These are phyloP conservation scores for Aspergillus steynii DNA, from an alignment of 495 filamentous ascomycete genomes.

Conservation along the genomic window DNA sequence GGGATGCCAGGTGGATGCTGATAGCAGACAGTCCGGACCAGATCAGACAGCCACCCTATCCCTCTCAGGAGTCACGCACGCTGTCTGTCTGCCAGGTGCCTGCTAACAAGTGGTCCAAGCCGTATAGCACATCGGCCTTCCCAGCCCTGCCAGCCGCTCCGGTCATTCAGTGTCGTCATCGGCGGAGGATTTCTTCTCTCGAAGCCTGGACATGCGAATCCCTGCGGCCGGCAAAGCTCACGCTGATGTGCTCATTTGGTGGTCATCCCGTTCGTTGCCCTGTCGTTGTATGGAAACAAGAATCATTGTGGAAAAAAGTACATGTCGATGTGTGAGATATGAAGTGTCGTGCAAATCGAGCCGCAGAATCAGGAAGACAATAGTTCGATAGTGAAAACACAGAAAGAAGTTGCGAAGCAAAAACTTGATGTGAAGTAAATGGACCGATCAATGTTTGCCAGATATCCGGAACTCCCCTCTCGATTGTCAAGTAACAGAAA, in stretches of 20 bases:
- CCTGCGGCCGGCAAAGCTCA: slow-evolving; percentile 18
- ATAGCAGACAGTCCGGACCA: background rate
- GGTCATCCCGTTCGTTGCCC: slow-evolving; percentile 12
- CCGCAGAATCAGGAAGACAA: slow-evolving; percentile 21
- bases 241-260: slow-evolving; percentile 29
- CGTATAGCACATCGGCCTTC: slow-evolving; percentile 11
- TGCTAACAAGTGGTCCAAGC: background rate
- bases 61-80: background rate
- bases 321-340: background rate
- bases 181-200: slow-evolving; percentile 8
- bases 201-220: slow-evolving; percentile 18
- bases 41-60: background rate
- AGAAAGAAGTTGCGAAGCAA: slow-evolving; percentile 38
- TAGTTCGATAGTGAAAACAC: slow-evolving; percentile 21
- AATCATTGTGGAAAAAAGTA: background rate
- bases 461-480: slow-evolving; percentile 83
- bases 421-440: slow-evolving; percentile 34
- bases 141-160: slow-evolving; percentile 14
- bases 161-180: slow-evolving; percentile 20
- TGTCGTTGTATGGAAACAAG: background rate
- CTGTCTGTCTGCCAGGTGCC: background rate
- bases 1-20: slow-evolving; percentile 1
- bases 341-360: slow-evolving; percentile 3
- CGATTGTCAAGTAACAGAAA: background rate
- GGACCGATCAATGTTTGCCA: slow-evolving; percentile 54